These are phyloP conservation scores for Acrodontium crateriforme DNA, from an alignment of 2,329 filamentous ascomycete species.

Conservation along the genomic window DNA sequence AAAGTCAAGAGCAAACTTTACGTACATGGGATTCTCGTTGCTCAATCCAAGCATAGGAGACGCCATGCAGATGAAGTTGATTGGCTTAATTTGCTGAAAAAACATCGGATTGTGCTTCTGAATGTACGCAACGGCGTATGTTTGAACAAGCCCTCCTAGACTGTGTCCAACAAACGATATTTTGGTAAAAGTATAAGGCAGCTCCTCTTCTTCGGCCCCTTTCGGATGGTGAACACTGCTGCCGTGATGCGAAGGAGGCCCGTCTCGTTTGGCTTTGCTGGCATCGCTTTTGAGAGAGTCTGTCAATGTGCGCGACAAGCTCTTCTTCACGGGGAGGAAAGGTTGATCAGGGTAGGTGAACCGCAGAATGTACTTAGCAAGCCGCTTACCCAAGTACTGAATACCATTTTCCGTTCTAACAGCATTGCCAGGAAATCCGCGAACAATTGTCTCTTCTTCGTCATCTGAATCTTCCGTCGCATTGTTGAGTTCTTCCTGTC, in stretches of 20 bases:
- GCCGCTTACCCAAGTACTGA: constrained; percentile 87
- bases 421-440: constrained; percentile 80
- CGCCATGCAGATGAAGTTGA: constrained; percentile 83
- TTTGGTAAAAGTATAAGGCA: constrained; percentile 73
- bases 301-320: constrained; percentile 35
- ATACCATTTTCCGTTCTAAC: constrained; percentile 88
- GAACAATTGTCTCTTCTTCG: constrained; percentile 74
- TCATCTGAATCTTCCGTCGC: constrained; percentile 41
- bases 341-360: constrained; percentile 93
- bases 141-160: constrained; percentile 77
- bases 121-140: constrained; percentile 90
- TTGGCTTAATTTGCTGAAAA: constrained; percentile 69
- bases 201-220: constrained; percentile 31
- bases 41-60: constrained; percentile 82
- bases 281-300: constrained; percentile 34
- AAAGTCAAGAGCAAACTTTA: constrained; percentile 93
- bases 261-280: constrained; percentile 31
- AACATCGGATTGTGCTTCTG: constrained; percentile 90
- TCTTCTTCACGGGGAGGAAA: constrained; percentile 54
- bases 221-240: constrained; percentile 44
- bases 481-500: constrained; percentile 33
- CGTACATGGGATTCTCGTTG: constrained; percentile 94
- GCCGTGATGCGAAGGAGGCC: constrained; percentile 40
- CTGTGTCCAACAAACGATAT: constrained; percentile 94
- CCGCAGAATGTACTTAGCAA: constrained; percentile 78